Evolutionary conservation across 176 grass and related monocot species (phyloP), one percentile per base, ranked within the genome.

Genomic region (Dactylis glomerata): DNA sequence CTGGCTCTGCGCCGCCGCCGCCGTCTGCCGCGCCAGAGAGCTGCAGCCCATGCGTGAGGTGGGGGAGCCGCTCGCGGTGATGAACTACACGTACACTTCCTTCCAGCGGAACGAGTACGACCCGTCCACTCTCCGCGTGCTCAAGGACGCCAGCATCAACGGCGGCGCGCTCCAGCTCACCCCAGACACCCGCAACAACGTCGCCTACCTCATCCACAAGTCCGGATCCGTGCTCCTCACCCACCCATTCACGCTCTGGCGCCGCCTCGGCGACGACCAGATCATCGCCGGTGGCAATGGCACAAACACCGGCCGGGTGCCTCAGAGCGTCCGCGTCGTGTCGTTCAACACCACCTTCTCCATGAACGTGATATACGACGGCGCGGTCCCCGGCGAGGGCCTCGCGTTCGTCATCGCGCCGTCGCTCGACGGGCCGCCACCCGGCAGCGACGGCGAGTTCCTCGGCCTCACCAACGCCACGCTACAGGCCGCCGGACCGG

Each of bases 291-390:
- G 1, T 28, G 15, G 5, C 68, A 73, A 28, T 23, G 14, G 15
- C 70, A 68, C 8, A 5, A 14, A 28, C 58, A 40, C 66, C 66
- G 20, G 20, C 36, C 67, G 34, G 34, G 20, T 8, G 34, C n/a
- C 57, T 1, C 76, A 0, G 42, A 77, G 20, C 27, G 8, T 33
- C 41, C 78, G 66, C 16, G 86, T 94, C 36, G 83, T 57, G 38
- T 91, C 92, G 24, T 91, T 94, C 86, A 91, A 89, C 76, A 82
- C n/a, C 55, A 84, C 76, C 41, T 94, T 94, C 83, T 84, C 69
- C 76, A 67, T 91, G 14, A 94, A 91, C 84, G 81, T 94, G 6
- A 81, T 30, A 83, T 78, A 85, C 62, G 6, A 38, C 22, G 20
- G 20, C 6, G 3, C 2, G 16, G 32, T 42, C 12, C 78, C 88